Percentiles rank a stretch among this genome's conserved stretches.
Evolutionary conservation across 345 rosid genomes (phyloP).

Genomic region (Lepidium africanum): DNA sequence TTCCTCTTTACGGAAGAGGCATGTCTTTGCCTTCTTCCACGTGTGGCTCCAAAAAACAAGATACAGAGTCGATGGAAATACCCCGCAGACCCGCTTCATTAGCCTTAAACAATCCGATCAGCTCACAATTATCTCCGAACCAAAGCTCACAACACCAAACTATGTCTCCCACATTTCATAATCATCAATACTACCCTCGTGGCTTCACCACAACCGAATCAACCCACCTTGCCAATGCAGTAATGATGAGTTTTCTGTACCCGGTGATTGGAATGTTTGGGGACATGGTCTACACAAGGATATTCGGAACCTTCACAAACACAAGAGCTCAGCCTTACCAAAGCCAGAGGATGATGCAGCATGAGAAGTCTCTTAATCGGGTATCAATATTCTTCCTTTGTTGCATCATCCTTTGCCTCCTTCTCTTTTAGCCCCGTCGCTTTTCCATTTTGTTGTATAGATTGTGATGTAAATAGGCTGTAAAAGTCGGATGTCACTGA

Average conservation of each 20-base stretch:
- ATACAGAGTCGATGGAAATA: slow-evolving; percentile 24
- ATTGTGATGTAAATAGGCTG: slow-evolving; percentile 22
- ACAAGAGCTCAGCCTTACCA: slow-evolving; percentile 41
- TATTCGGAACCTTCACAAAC: slow-evolving; percentile 46
- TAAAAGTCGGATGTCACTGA: slow-evolving; percentile 1
- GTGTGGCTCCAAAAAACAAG: slow-evolving; percentile 10
- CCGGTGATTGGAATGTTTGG: slow-evolving; percentile 58
- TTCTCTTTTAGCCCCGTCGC: slow-evolving; percentile 26
- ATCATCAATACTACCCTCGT: slow-evolving; percentile 22
- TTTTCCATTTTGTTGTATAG: slow-evolving; percentile 3
- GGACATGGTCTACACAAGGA: slow-evolving; percentile 45
- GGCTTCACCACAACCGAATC: slow-evolving; percentile 32
- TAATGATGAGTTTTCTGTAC: slow-evolving; percentile 34
- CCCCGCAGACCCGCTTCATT: slow-evolving; percentile 60
- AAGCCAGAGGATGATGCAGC: slow-evolving; percentile 56
- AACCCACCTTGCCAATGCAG: slow-evolving; percentile 37
- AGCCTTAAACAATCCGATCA: not conserved
- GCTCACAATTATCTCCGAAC: slow-evolving; percentile 1
- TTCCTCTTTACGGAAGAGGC: slow-evolving; percentile 88
- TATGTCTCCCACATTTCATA: slow-evolving; percentile 9
- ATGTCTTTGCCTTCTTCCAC: slow-evolving; percentile 29
- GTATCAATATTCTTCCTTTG: slow-evolving; percentile 65
- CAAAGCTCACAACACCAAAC: slow-evolving; percentile 18
- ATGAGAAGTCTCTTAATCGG: slow-evolving; percentile 65
- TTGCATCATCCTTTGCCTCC: slow-evolving; percentile 67